Base-by-base conservation (phyloP, 2,329 filamentous ascomycete genomes). In the Pseudopyricularia cyperi region DNA sequence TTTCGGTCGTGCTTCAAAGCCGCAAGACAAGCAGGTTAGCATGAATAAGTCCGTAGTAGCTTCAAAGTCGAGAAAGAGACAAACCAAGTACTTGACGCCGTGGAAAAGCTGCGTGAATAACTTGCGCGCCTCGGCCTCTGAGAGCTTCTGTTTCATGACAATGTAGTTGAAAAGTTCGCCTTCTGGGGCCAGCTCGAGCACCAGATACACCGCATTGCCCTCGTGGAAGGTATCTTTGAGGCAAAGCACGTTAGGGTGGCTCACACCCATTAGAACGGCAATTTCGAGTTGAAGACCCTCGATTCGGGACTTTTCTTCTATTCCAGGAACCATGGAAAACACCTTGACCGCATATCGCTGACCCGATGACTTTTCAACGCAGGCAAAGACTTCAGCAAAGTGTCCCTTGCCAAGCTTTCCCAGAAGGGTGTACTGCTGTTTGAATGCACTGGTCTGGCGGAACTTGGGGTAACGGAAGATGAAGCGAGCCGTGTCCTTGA, bases 131-230 rank as follows among this genome's bases (percentile, higher is more conserved):
- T 97, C 89, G 4, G 77, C 72, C 66, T 98, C 93, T 2, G 79
- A 83, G 55, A 98, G 72, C 65, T 94, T 96, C 63, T 89, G 79
- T 68, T 94, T 91, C 75, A 84, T 83, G 26, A 96, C 85, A 55
- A 98, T 96, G 69, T 82, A 84, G 63, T 97, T 95, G 75, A 98
- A 98, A 14, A 98, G 72, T 68, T 98, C 94, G 61, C 93, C 93
- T 67, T 95, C 89, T 0, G 89, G 75, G 2, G 91, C 91, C 59
- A 97, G 75, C 65, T 98, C 93, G 48, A 97, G 71, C 11, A 98
- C 84, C 42, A 98, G 73, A 64, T 95, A 97, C 19, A 96, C 89
- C 2, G 87, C 88, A 58, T 93, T 89, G 48, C 78, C 77, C 65
- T 98, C 93, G 61, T 95, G 87, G 64, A 95, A 98, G 0, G 89